Evolutionary conservation across 2,329 filamentous ascomycete species (phyloP).

Genomic region (Ceratocystis eucalypticola): DNA sequence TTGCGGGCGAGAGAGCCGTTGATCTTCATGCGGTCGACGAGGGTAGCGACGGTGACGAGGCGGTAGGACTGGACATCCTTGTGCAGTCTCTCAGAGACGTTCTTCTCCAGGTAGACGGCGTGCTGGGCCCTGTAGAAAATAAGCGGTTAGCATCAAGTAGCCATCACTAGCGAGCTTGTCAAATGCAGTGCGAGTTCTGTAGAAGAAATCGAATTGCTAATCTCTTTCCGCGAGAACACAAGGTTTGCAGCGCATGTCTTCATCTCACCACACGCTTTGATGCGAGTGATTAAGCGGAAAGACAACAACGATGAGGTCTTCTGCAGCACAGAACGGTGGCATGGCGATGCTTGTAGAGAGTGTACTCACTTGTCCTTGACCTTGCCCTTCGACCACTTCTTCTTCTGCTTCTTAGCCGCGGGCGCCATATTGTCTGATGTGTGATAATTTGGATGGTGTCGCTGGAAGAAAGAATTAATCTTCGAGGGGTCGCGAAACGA

Average conservation of each 20-base stretch:
- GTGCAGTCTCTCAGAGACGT: slow-evolving; percentile 93
- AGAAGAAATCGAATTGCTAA: too few species aligned
- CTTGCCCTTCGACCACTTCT: slow-evolving; percentile 44
- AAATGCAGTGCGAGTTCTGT: too few species aligned
- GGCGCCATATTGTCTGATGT: slow-evolving; percentile 35
- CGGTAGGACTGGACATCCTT: slow-evolving; percentile 99
- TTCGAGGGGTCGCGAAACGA: slow-evolving; percentile 17
- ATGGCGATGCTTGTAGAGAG: not conserved
- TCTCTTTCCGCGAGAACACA: too few species aligned
- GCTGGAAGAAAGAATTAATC: slow-evolving; percentile 19
- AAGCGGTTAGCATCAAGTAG: slow-evolving; percentile 11
- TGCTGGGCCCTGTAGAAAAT: slow-evolving; percentile 62
- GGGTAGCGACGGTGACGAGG: slow-evolving; percentile 93
- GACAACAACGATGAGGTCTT: not conserved
- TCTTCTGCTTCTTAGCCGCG: slow-evolving; percentile 40
- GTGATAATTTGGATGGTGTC: slow-evolving; percentile 20
- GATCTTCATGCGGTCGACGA: slow-evolving; percentile 99
- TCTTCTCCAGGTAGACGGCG: slow-evolving; percentile 97
- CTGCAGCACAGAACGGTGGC: not conserved
- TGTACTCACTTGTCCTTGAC: slow-evolving; percentile 79
- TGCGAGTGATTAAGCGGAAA: not conserved
- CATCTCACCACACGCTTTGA: not conserved
- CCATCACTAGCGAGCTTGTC: too few species aligned
- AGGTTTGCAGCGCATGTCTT: not conserved
- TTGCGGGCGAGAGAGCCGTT: slow-evolving; percentile 91